Conservation (phyloP, 768 basidiomycete genomes). For the Termitomyces sp. region DNA sequence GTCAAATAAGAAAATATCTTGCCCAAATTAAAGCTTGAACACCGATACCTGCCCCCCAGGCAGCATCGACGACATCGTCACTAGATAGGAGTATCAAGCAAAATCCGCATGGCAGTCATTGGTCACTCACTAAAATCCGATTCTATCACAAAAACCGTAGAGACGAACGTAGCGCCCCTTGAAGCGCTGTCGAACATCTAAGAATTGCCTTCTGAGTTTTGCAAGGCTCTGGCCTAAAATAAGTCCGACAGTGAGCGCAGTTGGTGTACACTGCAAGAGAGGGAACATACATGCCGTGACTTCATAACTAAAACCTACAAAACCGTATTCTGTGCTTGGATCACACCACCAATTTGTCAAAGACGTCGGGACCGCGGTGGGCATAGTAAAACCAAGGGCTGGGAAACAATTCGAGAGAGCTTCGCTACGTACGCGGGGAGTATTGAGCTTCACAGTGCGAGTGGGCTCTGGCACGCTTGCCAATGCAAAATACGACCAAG, state of each 20-base stretch:
- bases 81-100: conserved; percentile 11
- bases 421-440: not conserved
- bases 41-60: conserved; percentile 62
- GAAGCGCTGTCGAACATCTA: conserved; percentile 52
- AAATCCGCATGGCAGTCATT: not conserved
- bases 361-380: conserved; percentile 37
- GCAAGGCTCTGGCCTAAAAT: conserved; percentile 48
- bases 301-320: conserved; percentile 75
- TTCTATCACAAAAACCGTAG: conserved; percentile 40
- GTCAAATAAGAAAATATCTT: conserved; percentile 2
- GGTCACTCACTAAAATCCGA: conserved; percentile 38
- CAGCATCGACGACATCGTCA: conserved; percentile 60
- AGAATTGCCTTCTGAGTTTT: conserved; percentile 49
- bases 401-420: conserved; percentile 17
- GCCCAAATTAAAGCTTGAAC: conserved; percentile 76
- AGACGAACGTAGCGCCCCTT: conserved; percentile 62
- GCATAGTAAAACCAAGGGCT: conserved; percentile 34
- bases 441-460: conserved; percentile 4
- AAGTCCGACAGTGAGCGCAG: not conserved
- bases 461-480: conserved; percentile 11
- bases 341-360: conserved; percentile 61
- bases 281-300: conserved; percentile 46
- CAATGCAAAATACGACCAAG: not conserved
- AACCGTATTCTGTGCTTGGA: conserved; percentile 59
- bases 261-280: not conserved